Percentiles rank a stretch among this genome's conserved stretches.
Conservation (phyloP, 257 asterid species). For the Nicotiana paniculata region DNA sequence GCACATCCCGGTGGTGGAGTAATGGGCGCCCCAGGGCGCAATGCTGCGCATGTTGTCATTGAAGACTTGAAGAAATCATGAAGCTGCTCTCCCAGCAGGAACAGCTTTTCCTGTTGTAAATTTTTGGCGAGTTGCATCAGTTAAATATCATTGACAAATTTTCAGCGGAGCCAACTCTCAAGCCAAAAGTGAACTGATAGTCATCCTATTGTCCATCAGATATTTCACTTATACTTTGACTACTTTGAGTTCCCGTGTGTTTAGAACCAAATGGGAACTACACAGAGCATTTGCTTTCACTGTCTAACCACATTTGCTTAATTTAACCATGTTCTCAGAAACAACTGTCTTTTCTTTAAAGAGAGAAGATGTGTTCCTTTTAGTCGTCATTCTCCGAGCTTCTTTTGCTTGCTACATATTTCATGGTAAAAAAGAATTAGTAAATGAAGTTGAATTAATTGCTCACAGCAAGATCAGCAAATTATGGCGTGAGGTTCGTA, state of each 20-base stretch:
- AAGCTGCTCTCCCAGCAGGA: not conserved
- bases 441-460: not conserved
- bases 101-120: not conserved
- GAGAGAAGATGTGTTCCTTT: not conserved
- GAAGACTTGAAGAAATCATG: conserved; percentile 48
- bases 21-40: conserved; percentile 95
- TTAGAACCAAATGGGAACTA: not conserved
- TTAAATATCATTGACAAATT: not conserved
- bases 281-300: not conserved
- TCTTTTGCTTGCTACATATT: not conserved
- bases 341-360: not conserved
- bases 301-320: not conserved
- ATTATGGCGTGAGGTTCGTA: not conserved
- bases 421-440: not conserved
- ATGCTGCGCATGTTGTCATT: conserved; percentile 67
- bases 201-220: not conserved
- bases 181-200: not conserved
- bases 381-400: not conserved
- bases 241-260: not conserved
- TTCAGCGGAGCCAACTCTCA: not conserved
- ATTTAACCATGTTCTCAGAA: not conserved
- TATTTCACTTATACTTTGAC: not conserved
- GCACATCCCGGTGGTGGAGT: conserved; percentile 99
- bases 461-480: not conserved
- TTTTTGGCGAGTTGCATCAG: not conserved